phyloP scores from a whole-genome alignment of 805 yeast species.

The Kurtzmaniella fragi region DNA sequence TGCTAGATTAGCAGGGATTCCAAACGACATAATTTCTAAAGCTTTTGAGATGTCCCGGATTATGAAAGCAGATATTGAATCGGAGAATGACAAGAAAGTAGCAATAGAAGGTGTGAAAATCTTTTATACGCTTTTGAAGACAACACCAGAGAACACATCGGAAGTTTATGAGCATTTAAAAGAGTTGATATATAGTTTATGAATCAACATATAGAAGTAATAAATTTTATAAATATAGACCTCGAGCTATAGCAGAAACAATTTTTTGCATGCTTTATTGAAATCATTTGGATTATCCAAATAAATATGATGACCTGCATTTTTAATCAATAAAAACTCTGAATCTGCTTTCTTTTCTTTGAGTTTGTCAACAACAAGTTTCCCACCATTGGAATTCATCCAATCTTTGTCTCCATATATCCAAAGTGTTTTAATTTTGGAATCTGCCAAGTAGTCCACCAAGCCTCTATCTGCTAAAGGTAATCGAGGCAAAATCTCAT shows the following conservation, averaged over 20 bases:
- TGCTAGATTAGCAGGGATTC: conserved; percentile 69
- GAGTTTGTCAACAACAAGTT: conserved; percentile 24
- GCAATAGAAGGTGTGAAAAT: background rate
- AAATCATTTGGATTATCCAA: conserved; percentile 34
- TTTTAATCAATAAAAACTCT: conserved; percentile 17
- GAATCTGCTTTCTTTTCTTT: conserved; percentile 13
- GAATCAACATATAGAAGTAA: background rate
- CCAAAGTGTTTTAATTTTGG: conserved; percentile 25
- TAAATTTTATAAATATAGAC: background rate
- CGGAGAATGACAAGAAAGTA: background rate
- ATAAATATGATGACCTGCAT: conserved; percentile 41
- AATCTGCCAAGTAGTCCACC: conserved; percentile 19
- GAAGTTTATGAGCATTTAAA: conserved; percentile 1
- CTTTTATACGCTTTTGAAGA: background rate
- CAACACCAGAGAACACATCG: background rate
- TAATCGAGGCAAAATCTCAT: conserved; percentile 32
- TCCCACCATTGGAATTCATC: conserved; percentile 39
- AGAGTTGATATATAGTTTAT: background rate
- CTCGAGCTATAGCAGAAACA: conserved; percentile 12
- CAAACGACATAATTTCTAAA: conserved; percentile 36
- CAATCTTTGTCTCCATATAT: conserved; percentile 40
- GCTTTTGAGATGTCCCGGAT: conserved; percentile 39
- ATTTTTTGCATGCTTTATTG: conserved; percentile 18
- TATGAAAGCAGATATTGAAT: conserved; percentile 23
- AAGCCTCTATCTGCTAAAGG: conserved; percentile 39